Base-by-base conservation (phyloP, 768 basidiomycete genomes). In the Leccinellum rugosiceps region DNA sequence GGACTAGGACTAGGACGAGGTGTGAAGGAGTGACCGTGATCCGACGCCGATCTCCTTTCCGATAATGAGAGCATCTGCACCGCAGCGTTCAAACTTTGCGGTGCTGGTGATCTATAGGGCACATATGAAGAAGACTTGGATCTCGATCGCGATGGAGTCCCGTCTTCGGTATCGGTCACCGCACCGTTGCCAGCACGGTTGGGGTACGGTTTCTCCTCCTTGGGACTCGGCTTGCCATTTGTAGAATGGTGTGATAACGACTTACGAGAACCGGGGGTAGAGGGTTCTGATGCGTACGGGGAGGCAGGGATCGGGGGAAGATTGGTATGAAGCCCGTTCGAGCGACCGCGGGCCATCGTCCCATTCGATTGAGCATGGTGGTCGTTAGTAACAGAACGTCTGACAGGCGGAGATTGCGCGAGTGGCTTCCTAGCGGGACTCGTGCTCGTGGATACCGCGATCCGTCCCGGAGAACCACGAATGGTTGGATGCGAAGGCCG, bases 61-160 rank as follows among this genome's bases (percentile, higher is more conserved):
- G 73, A 65, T 44, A 69, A 58, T 14, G 71, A 71, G 10, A 91
- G 72, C 72, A 85, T 80, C 70, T 91, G 86, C 32, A 87, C 74
- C 15, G 87, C 88, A 55, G 88, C 88, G 62, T 80, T 82, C 47
- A 92, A 76, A 60, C 87, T 89, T 72, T 90, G 88, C 1, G 86
- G 85, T 53, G 76, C 79, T 46, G 81, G 81, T 17, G 84, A 73
- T 53, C 78, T 78, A 69, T 80, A 76, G 15, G 84, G 75, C 30
- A 84, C 72, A 64, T 81, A 80, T 14, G 84, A 77, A 17, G 83
- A 80, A 46, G 82, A 79, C 65, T 83, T 86, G 23, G 80, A 70
- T 60, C 79, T 75, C 44, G 75, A 72, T 41, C 82, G 80, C n/a
- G 80, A 74, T 47, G 70, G 70, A 6, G 78, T 73, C 48, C 77